These are phyloP conservation scores for Suillus cothurnatus DNA, from an alignment of 768 basidiomycete species.

Conservation along the genomic window DNA sequence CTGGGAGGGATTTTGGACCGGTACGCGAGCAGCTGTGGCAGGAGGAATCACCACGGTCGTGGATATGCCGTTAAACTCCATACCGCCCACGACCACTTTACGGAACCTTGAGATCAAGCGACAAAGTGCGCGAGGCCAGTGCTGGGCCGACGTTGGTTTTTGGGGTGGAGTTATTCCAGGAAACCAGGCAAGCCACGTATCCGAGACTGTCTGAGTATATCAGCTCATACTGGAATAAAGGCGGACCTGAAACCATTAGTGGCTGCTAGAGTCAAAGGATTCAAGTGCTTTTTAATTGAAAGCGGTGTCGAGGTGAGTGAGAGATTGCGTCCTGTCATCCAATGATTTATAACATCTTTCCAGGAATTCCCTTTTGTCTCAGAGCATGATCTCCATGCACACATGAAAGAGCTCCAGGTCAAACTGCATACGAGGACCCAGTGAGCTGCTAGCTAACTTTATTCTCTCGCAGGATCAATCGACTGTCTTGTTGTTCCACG, in stretches of 20 bases:
- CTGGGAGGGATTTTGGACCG: slow-evolving; percentile 94
- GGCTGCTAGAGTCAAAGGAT: slow-evolving; percentile 84
- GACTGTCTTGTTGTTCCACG: slow-evolving; percentile 87
- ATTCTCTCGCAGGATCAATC: slow-evolving; percentile 52
- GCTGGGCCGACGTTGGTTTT: slow-evolving; percentile 76
- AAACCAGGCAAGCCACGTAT: slow-evolving; percentile 61
- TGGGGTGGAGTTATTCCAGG: slow-evolving; percentile 93
- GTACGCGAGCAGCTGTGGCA: slow-evolving; percentile 87
- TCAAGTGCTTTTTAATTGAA: slow-evolving; percentile 96
- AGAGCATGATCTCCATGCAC: slow-evolving; percentile 62
- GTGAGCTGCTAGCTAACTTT: slow-evolving; percentile 7
- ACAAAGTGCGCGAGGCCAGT: slow-evolving; percentile 65
- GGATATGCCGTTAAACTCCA: slow-evolving; percentile 98
- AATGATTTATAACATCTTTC: slow-evolving; percentile 8
- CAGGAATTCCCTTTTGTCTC: slow-evolving; percentile 93
- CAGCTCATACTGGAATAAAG: slow-evolving; percentile 39
- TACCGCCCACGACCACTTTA: slow-evolving; percentile 92
- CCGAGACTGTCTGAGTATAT: background rate
- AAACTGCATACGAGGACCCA: slow-evolving; percentile 9
- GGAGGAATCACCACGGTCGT: slow-evolving; percentile 96
- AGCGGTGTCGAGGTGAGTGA: slow-evolving; percentile 86
- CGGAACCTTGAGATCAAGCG: slow-evolving; percentile 73
- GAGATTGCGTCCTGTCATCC: slow-evolving; percentile 8
- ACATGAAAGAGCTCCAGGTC: slow-evolving; percentile 81
- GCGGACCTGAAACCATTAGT: slow-evolving; percentile 75